phyloP scores from a whole-genome alignment of 2,329 filamentous ascomycete species.

The Cryphonectria parasitica region DNA sequence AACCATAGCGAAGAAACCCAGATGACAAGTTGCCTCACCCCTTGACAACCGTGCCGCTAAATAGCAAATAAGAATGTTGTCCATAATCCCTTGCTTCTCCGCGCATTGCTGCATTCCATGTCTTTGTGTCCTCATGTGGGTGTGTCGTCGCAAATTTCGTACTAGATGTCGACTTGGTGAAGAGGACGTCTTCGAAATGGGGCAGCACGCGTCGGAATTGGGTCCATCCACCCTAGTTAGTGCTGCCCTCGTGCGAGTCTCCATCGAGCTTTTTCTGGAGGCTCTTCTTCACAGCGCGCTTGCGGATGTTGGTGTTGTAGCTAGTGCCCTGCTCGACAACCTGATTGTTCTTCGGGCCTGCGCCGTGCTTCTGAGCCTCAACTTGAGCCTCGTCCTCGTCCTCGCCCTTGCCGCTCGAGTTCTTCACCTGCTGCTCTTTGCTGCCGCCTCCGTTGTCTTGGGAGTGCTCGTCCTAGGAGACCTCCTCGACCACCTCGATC shows the following conservation, averaged over 20 bases:
- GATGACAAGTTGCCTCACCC: background rate
- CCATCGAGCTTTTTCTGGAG: background rate
- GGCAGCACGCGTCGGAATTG: background rate
- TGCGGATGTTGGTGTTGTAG: background rate
- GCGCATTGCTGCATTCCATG: background rate
- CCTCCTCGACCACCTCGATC: constrained; percentile 62
- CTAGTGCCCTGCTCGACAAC: background rate
- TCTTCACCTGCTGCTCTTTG: background rate
- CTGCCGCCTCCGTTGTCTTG: background rate
- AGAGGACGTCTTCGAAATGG: background rate
- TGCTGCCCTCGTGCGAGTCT: background rate
- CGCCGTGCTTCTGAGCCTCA: background rate
- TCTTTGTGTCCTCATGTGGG: background rate
- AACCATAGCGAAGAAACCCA: background rate
- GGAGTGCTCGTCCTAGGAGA: constrained; percentile 41
- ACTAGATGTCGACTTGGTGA: background rate
- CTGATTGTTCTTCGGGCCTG: background rate
- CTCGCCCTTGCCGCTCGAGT: background rate
- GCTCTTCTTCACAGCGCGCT: background rate
- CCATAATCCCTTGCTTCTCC: background rate
- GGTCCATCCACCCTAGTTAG: background rate
- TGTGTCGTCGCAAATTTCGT: background rate
- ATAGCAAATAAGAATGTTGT: background rate
- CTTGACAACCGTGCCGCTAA: background rate
- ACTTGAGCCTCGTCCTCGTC: background rate